Conservation (phyloP, 805 yeast species). For the Spencermartinsiella europaea region DNA sequence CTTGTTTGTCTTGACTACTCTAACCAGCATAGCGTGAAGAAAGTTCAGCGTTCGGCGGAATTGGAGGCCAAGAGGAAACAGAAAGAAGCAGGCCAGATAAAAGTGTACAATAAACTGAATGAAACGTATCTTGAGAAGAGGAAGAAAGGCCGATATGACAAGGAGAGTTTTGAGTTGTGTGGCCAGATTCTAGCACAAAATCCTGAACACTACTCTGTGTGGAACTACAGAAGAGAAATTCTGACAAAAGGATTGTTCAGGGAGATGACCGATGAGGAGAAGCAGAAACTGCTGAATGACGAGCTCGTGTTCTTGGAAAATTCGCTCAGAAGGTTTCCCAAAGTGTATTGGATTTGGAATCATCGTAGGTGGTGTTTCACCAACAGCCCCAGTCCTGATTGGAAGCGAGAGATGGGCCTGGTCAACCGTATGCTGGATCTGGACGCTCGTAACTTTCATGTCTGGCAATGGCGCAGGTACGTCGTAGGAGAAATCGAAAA, state of each 20-base stretch:
- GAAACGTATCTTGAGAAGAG: slow-evolving; percentile 38
- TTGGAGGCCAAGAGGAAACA: slow-evolving; percentile 46
- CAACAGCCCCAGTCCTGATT: slow-evolving; percentile 47
- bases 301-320: slow-evolving; percentile 61
- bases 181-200: slow-evolving; percentile 55
- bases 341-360: slow-evolving; percentile 96
- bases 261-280: slow-evolving; percentile 21
- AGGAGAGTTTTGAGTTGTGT: slow-evolving; percentile 47
- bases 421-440: slow-evolving; percentile 61
- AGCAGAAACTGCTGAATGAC: slow-evolving; percentile 35
- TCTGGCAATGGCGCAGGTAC: slow-evolving; percentile 88
- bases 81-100: slow-evolving; percentile 59
- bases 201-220: slow-evolving; percentile 83
- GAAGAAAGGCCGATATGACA: slow-evolving; percentile 29
- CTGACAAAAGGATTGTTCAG: slow-evolving; percentile 35
- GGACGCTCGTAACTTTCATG: slow-evolving; percentile 88
- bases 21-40: slow-evolving; percentile 63
- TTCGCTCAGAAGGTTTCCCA: slow-evolving; percentile 64
- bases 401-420: slow-evolving; percentile 66
- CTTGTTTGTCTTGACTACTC: too few species aligned
- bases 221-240: slow-evolving; percentile 86
- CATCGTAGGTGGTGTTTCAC: slow-evolving; percentile 81
- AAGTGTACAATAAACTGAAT: slow-evolving; percentile 46
- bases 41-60: slow-evolving; percentile 53
- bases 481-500: slow-evolving; percentile 41